phyloP scores from a whole-genome alignment of 805 yeast genomes.

The Groenewaldozyma salmanticensis region DNA sequence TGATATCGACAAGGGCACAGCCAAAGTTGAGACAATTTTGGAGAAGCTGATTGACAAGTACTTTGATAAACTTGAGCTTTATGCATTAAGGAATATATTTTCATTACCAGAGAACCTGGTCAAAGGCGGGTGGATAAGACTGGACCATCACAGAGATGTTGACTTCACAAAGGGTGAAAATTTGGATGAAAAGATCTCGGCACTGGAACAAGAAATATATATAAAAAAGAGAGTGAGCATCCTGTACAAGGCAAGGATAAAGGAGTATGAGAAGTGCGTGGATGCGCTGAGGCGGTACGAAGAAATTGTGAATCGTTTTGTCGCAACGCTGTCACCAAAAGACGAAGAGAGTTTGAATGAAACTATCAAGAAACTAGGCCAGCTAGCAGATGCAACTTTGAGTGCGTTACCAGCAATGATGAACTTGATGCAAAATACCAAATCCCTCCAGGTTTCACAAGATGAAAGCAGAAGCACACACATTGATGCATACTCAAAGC shows the following conservation, averaged over 20 bases:
- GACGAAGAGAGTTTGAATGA: too few relatives aligned
- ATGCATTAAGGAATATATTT: slow-evolving; percentile 67
- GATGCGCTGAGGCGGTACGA: slow-evolving; percentile 1
- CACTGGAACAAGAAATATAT: slow-evolving; percentile 13
- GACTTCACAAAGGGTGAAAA: slow-evolving; percentile 9
- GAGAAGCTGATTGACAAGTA: slow-evolving; percentile 70
- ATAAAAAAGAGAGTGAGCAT: slow-evolving; percentile 5
- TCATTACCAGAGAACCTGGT: slow-evolving; percentile 58
- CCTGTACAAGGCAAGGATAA: background rate
- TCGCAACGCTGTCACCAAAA: too few relatives aligned
- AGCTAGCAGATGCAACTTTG: too few relatives aligned
- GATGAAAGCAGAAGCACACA: too few relatives aligned
- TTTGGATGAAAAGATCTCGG: slow-evolving; percentile 7
- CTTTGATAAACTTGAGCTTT: slow-evolving; percentile 79
- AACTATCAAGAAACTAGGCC: too few relatives aligned
- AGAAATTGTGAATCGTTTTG: background rate
- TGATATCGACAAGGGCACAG: slow-evolving; percentile 71
- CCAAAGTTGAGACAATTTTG: slow-evolving; percentile 63
- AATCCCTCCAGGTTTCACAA: too few relatives aligned
- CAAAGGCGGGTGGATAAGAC: slow-evolving; percentile 53
- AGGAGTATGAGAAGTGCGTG: background rate
- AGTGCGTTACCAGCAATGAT: too few relatives aligned
- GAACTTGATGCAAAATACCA: too few relatives aligned
- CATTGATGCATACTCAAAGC: too few relatives aligned
- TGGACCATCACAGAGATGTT: slow-evolving; percentile 54